phyloP scores from a whole-genome alignment of 208 protist genomes.

The Phytomonas serpens region DNA sequence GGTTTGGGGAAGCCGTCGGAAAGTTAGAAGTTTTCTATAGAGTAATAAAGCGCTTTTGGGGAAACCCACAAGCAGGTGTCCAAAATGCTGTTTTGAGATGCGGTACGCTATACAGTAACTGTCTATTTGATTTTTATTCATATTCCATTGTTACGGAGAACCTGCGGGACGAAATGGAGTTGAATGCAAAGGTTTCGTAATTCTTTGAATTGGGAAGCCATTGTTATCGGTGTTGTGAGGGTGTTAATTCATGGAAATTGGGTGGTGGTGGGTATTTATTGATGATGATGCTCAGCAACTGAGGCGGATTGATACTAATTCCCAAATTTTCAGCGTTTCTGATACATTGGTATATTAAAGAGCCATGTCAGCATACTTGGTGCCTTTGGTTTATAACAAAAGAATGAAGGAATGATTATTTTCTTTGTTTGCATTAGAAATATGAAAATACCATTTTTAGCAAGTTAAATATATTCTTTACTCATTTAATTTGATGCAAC shows the following conservation, averaged over 20 bases:
- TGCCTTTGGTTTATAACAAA: not conserved
- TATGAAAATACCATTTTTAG: not conserved
- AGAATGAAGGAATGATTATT: not conserved
- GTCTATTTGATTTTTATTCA: not conserved
- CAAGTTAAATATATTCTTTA: not conserved
- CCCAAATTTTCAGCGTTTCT: not conserved
- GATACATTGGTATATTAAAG: not conserved
- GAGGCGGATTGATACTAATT: not conserved
- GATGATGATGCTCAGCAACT: not conserved
- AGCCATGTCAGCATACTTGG: not conserved
- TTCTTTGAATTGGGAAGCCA: not conserved
- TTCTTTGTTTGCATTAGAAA: not conserved
- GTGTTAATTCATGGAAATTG: not conserved
- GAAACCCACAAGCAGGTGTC: not conserved
- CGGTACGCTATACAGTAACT: not conserved
- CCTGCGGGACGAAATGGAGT: not conserved
- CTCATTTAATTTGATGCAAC: not conserved
- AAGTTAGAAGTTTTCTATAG: not conserved
- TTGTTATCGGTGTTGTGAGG: not conserved
- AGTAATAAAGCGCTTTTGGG: not conserved
- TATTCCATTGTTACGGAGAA: not conserved
- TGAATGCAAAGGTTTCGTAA: not conserved
- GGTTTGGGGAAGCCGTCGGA: no score
- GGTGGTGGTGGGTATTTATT: not conserved
- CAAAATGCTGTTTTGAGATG: not conserved